Conservation (phyloP, 441 rosid species). For the Rhodomyrtus psidioides region DNA sequence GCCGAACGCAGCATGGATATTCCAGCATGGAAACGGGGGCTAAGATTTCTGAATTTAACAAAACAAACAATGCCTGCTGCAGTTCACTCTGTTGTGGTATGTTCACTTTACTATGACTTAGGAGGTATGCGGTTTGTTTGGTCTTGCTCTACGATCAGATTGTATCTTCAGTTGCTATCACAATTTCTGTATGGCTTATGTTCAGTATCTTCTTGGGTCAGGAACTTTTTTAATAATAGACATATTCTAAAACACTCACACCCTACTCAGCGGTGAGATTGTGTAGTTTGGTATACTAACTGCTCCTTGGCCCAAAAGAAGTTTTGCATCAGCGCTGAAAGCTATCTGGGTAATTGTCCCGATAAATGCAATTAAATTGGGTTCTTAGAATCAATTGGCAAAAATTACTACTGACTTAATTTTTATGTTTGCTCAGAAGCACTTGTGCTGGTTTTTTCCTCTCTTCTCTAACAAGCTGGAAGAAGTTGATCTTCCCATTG, state of each 20-base stretch:
- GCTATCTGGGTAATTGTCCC: neutral
- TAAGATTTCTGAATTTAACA: slow-evolving; percentile 61
- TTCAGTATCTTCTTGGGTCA: neutral
- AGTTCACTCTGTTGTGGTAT: slow-evolving; percentile 92
- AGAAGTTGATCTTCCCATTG: neutral
- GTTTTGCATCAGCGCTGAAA: neutral
- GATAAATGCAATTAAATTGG: neutral
- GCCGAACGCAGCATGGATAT: slow-evolving; percentile 99
- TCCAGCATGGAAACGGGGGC: slow-evolving; percentile 89
- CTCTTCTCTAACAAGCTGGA: neutral
- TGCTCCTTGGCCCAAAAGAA: neutral
- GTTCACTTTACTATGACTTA: neutral
- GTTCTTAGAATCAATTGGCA: neutral
- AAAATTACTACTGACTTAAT: neutral
- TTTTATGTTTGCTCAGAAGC: neutral
- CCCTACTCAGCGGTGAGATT: neutral
- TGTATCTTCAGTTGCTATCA: neutral
- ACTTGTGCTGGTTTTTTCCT: neutral
- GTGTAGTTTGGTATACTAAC: neutral
- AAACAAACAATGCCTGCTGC: slow-evolving; percentile 69
- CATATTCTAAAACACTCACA: neutral
- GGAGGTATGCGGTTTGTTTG: neutral
- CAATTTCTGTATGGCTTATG: neutral
- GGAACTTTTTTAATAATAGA: neutral
- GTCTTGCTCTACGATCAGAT: neutral